Evolutionary conservation across 1,284 basidiomycete genomes (phyloP), one percentile per base, ranked within the genome.

Genomic region (Somion occarium): DNA sequence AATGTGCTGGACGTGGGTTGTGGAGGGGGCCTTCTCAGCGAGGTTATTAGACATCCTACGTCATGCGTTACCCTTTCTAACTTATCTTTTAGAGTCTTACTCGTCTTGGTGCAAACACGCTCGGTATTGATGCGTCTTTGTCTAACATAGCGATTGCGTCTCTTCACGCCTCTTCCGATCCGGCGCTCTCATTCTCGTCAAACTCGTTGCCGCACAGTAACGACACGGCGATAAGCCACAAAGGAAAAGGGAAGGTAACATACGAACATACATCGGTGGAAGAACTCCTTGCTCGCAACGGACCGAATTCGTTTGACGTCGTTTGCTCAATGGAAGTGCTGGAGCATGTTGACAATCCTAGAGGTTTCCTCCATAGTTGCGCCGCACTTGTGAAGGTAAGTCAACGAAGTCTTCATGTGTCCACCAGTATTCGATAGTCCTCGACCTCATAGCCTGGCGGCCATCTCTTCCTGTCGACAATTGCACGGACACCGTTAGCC

Each of bases 261-360:
- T 99, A 98, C 68, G 68, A 82, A n/a, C 84, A 93, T 61, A 78
- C 82, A 0, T 78, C 90, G 0, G 93, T 91, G 0, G 96, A 98
- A 65, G 75, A 78, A 0, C 77, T 93, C 2, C 66, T 85, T 9
- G 56, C 55, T 0, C 50, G 53, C 11, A 62, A 77, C 20, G 79
- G 83, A 7, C 66, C 78, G 25, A 78, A 78, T 57, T 78, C 77
- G 42, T 99, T 88, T 64, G 96, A 99, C 66, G 77, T 96, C 5
- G 94, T 99, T 13, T 97, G 93, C 66, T 91, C 93, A 9, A 94
- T 99, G 93, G 97, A 99, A 66, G 95, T 99, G 15, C 66, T 99
- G 41, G 97, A 99, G 72, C 97, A 99, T 64, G 97, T 99, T 53
- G 89, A 97, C 64, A 85, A 94, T 59, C 96, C 97, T 0, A 76